phyloP scores from a whole-genome alignment of 228 moss, liverwort and hornwort genomes.

The Sphagnum magellanicum region DNA sequence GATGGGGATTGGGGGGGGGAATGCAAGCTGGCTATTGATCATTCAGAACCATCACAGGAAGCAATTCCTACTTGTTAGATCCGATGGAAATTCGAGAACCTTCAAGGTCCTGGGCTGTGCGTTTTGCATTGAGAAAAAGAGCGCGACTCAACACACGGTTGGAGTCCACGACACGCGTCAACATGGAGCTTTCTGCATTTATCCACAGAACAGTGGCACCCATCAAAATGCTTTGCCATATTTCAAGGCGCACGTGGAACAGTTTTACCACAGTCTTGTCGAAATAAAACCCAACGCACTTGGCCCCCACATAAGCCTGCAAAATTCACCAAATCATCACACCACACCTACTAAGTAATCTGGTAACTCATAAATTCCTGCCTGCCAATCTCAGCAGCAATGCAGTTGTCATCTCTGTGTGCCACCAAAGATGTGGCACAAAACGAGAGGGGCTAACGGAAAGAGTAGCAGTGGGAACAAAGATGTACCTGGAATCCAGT shows the following conservation, averaged over 20 bases:
- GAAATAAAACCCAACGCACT: slow-evolving; percentile 44
- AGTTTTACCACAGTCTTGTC: slow-evolving; percentile 18
- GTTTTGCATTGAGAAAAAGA: slow-evolving; percentile 13
- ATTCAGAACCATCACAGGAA: no score
- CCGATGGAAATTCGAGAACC: background rate
- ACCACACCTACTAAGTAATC: no score
- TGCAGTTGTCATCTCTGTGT: no score
- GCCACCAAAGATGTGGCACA: no score
- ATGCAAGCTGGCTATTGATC: no score
- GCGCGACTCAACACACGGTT: slow-evolving; percentile 36
- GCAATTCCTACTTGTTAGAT: no score
- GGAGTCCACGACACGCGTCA: slow-evolving; percentile 32
- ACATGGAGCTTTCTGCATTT: slow-evolving; percentile 31
- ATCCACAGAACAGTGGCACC: slow-evolving; percentile 44
- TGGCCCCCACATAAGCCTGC: slow-evolving; percentile 43
- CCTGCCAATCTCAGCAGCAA: no score
- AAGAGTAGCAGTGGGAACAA: background rate
- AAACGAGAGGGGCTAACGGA: no score
- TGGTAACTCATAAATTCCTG: no score
- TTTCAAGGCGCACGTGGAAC: slow-evolving; percentile 23
- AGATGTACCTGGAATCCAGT: slow-evolving; percentile 67
- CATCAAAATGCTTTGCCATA: slow-evolving; percentile 41
- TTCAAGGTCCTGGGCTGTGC: background rate
- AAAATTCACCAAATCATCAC: background rate
- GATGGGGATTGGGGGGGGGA: no score